These are phyloP conservation scores for Amesomyces nigricolor DNA, from an alignment of 2,329 filamentous ascomycete genomes.

Conservation along the genomic window DNA sequence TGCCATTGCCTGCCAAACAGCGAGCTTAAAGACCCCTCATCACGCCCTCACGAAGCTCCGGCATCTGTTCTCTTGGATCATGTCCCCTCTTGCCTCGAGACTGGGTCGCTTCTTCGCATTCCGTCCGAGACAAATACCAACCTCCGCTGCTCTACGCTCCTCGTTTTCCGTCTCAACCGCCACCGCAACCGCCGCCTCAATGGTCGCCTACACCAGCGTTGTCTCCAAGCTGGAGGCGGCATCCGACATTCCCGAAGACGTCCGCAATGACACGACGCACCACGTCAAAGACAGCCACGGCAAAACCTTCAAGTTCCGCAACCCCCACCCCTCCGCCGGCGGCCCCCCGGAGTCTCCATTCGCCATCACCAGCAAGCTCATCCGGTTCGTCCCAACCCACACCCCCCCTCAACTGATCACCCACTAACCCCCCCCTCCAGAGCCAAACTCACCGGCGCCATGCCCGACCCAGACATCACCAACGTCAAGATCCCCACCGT, in stretches of 20 bases:
- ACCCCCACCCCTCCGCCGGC: conserved; percentile 44
- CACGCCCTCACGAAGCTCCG: not conserved
- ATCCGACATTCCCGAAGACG: conserved; percentile 37
- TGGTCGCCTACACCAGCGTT: conserved; percentile 25
- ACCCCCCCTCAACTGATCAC: not conserved
- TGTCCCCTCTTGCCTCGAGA: conserved; percentile 3
- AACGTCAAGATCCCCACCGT: conserved; percentile 61
- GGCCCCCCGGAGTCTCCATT: conserved; percentile 17
- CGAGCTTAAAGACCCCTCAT: not conserved
- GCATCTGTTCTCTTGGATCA: not conserved
- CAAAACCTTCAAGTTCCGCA: conserved; percentile 41
- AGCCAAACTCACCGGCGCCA: conserved; percentile 31
- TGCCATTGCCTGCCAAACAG: not conserved
- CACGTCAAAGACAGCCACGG: conserved; percentile 41
- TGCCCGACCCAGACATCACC: conserved; percentile 53
- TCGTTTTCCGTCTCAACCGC: conserved; percentile 14
- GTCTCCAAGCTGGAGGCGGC: conserved; percentile 34
- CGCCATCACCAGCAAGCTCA: conserved; percentile 30
- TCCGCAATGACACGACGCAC: conserved; percentile 40
- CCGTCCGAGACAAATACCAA: not conserved
- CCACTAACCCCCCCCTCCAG: not conserved
- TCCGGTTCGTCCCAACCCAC: conserved; percentile 32
- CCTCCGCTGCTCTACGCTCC: conserved; percentile 4
- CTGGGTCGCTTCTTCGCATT: conserved; percentile 2
- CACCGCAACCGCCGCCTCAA: conserved; percentile 13